Evolutionary conservation across 768 basidiomycete species (phyloP).

Genomic region (Mycena venus): DNA sequence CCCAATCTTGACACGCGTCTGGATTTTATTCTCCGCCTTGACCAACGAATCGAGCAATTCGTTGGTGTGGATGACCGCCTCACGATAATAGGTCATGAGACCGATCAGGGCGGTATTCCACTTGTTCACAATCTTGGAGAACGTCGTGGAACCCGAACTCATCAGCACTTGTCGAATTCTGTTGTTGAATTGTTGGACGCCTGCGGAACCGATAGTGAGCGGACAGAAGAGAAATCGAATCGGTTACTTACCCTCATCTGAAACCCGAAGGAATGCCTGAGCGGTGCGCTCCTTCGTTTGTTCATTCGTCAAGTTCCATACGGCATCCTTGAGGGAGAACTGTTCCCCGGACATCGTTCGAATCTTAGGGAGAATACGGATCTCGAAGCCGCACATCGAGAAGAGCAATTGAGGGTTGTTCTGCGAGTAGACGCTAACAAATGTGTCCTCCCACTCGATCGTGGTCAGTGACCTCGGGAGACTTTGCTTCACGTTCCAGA

Average conservation of each 20-base stretch:
- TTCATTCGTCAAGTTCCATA: constrained; percentile 98
- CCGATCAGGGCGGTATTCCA: constrained; percentile 98
- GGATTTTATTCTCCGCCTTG: constrained; percentile 99
- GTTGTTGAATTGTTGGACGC: constrained; percentile 97
- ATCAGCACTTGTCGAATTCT: constrained; percentile 96
- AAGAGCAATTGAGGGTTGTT: constrained; percentile 98
- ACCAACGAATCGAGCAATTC: constrained; percentile 96
- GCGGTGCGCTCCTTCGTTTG: constrained; percentile 98
- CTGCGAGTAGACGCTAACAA: constrained; percentile 96
- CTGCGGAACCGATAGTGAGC: constrained; percentile 48
- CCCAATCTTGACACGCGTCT: constrained; percentile 99
- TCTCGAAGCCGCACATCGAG: constrained; percentile 99
- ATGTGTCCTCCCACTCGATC: constrained; percentile 99
- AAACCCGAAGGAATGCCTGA: constrained; percentile 97
- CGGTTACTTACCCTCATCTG: constrained; percentile 80
- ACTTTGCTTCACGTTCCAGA: constrained; percentile 99
- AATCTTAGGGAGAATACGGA: constrained; percentile 97
- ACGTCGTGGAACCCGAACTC: constrained; percentile 98
- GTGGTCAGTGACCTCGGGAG: constrained; percentile 96
- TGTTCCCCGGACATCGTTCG: constrained; percentile 96
- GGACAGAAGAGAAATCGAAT: neutral
- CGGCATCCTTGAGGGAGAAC: constrained; percentile 95
- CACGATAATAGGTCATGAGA: constrained; percentile 97
- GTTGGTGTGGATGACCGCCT: constrained; percentile 97
- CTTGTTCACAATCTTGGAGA: constrained; percentile 99